A percentile compares a stretch with the other conserved stretches of the same genome.
These are phyloP conservation scores for Entomortierella chlamydospora DNA, from an alignment of 192 early-diverging fungal genomes.

Conservation along the genomic window DNA sequence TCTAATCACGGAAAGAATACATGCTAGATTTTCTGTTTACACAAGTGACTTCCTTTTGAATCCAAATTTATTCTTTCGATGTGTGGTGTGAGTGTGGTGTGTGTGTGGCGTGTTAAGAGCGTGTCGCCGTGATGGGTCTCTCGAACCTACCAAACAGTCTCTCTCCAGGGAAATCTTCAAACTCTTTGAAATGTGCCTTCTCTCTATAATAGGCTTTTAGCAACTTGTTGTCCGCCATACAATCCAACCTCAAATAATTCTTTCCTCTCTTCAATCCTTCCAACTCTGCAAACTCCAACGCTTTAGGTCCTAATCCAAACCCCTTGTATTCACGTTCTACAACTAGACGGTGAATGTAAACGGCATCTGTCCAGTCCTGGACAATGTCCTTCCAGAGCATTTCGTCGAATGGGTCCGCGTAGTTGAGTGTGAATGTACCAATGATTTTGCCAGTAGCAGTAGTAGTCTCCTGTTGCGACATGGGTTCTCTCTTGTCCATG, in stretches of 20 bases:
- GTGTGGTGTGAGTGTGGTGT: no score
- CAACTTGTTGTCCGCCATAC: slow-evolving; percentile 54
- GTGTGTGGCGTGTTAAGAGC: no score
- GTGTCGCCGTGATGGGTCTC: slow-evolving; percentile 44
- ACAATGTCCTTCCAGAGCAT: slow-evolving; percentile 54
- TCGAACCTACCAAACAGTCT: slow-evolving; percentile 49
- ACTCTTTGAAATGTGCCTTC: slow-evolving; percentile 45
- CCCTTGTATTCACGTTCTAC: slow-evolving; percentile 53
- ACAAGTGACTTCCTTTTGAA: no score
- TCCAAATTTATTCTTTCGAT: no score
- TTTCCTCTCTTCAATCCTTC: slow-evolving; percentile 47
- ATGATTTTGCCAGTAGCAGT: slow-evolving; percentile 23
- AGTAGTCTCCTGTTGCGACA: background rate
- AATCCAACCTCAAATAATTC: slow-evolving; percentile 39
- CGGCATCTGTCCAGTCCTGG: slow-evolving; percentile 48
- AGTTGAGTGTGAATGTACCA: slow-evolving; percentile 50
- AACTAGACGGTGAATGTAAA: slow-evolving; percentile 46
- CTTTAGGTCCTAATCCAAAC: slow-evolving; percentile 38
- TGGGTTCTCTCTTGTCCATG: background rate
- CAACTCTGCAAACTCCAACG: slow-evolving; percentile 35
- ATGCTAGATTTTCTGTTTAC: no score
- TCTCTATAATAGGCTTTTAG: slow-evolving; percentile 47
- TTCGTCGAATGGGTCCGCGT: slow-evolving; percentile 47
- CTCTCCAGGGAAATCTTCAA: slow-evolving; percentile 50
- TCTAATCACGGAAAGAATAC: no score